Evolutionary conservation across 208 protist genomes (phyloP).

Genomic region (Histomonas meleagridis): DNA sequence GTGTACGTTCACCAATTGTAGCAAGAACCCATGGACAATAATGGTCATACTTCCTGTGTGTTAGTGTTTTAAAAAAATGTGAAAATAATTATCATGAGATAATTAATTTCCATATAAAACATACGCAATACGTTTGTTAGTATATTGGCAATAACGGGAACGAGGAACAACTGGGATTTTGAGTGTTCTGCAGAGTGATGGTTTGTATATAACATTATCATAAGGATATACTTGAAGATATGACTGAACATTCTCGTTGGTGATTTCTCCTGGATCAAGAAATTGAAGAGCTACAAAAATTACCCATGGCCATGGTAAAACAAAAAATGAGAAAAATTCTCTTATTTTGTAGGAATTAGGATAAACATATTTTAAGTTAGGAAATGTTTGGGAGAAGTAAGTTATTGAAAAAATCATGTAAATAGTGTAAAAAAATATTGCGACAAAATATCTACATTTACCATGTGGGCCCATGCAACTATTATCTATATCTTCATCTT

Average conservation of each 20-base stretch:
- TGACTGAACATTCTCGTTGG: constrained; percentile 11
- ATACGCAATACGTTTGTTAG: constrained; percentile 23
- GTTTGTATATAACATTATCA: neutral
- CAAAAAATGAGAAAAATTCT: neutral
- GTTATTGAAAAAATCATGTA: neutral
- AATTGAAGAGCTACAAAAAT: neutral
- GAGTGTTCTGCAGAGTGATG: neutral
- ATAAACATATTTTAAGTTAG: neutral
- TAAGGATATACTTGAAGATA: constrained; percentile 18
- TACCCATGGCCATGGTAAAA: constrained; percentile 13
- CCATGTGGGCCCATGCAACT: neutral
- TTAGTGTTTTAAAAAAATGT: neutral
- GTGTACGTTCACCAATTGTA: neutral
- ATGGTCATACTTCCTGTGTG: constrained; percentile 27
- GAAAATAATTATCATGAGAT: neutral
- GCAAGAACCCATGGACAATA: constrained; percentile 28
- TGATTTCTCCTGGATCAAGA: neutral
- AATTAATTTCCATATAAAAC: neutral
- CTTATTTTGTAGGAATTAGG: too few relatives aligned
- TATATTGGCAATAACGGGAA: neutral
- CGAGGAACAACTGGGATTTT: constrained; percentile 29
- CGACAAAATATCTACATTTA: neutral
- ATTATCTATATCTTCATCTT: neutral
- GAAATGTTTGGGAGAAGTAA: too few relatives aligned
- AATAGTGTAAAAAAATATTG: neutral